Evolutionary conservation across 345 rosid species (phyloP).

Genomic region (Eucalyptus albens): DNA sequence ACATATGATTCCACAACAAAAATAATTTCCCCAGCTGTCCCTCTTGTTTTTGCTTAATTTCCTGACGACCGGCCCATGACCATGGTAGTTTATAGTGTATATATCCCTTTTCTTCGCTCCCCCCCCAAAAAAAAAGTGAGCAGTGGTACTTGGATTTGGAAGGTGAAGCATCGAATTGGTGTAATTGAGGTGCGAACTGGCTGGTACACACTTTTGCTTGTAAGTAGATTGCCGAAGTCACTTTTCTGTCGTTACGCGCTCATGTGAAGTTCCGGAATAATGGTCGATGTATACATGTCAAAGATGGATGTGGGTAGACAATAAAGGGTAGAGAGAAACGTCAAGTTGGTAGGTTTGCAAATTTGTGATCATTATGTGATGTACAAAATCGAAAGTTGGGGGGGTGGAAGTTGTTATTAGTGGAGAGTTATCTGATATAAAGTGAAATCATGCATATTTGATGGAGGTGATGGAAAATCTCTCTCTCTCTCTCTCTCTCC

Average conservation of each 20-base stretch:
- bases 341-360: not conserved
- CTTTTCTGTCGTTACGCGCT: not conserved
- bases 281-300: not conserved
- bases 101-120: not conserved
- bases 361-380: not conserved
- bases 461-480: not conserved
- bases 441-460: not conserved
- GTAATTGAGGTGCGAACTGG: not conserved
- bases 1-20: not conserved
- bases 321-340: not conserved
- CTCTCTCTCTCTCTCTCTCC: not conserved
- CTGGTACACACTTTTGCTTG: not conserved
- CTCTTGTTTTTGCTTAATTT: not conserved
- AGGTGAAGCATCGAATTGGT: not conserved
- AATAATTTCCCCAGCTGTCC: not conserved
- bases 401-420: not conserved
- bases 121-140: not conserved
- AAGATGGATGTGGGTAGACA: not conserved
- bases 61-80: not conserved
- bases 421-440: not conserved
- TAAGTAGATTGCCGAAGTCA: not conserved
- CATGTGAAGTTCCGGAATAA: not conserved
- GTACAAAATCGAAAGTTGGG: not conserved
- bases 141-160: not conserved
- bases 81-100: not conserved